Base-by-base conservation (phyloP, 169 alveolate species). In the Plasmodium relictum region DNA sequence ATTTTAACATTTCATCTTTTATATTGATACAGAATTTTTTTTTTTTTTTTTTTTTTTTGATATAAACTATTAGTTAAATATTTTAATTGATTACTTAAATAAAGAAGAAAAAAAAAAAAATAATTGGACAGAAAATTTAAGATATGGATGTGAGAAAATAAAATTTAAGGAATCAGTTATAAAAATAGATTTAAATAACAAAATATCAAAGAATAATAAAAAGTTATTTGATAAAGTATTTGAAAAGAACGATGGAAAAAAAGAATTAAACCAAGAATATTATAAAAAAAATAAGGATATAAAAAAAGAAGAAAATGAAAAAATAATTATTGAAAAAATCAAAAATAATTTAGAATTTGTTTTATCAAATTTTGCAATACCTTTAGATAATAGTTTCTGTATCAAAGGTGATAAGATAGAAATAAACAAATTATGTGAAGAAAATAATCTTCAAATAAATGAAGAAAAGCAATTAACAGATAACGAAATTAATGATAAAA, bases 71-170 rank as follows among this genome's bases (percentile, higher is more conserved):
- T 54, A 83, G 91, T 14, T 83, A 45, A 83, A 83, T 39, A 66
- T 70, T 18, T 24, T 83, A 20, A 41, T 83, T 41, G 91, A 83
- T 14, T 72, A 83, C 37, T 45, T 83, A 44, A 83, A 83, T 6
- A 68, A 68, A 26, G 91, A 83, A 42, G 91, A 83, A 16, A 69
- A 68, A n/a, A 83, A 45, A 68, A 83, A 68, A 83, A 52, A 20
- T 1, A 68, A 83, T 12, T 83, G 91, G 91, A n/a, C 31, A 24
- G 83, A 83, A 4, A 83, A 83, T 18, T 48, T 83, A 6, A 69
- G 91, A 42, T 18, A 24, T 31, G 76, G 24, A 68, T 8, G 39
- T 8, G 68, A 41, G 39, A 83, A 62, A 42, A 83, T 83, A n/a
- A 68, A 45, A 39, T 83, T 61, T 24, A 66, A 83, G 20, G 83